Conservation (phyloP, 164 flowering plant genomes). For the Pachysandra terminalis region DNA sequence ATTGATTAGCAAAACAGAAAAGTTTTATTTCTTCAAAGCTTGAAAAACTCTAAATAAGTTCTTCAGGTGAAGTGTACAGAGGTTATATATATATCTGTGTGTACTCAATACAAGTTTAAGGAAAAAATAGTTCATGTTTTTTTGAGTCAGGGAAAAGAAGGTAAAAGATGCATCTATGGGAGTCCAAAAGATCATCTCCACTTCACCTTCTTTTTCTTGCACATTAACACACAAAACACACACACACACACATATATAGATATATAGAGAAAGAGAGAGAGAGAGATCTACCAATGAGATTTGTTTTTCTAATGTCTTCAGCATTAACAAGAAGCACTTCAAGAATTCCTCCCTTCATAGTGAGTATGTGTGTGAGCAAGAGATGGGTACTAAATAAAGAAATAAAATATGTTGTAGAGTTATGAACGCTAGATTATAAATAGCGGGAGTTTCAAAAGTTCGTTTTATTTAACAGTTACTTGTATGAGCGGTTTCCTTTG, state of each 20-base stretch:
- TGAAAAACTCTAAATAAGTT: background rate
- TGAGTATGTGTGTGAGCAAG: background rate
- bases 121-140: background rate
- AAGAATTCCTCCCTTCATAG: constrained; percentile 54
- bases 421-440: constrained; percentile 6
- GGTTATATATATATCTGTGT: background rate
- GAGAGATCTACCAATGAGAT: constrained; percentile 53
- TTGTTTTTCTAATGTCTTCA: constrained; percentile 48
- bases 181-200: no score
- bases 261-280: background rate
- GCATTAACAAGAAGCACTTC: constrained; percentile 84
- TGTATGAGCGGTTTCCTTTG: background rate
- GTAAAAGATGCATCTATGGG: no score
- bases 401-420: constrained; percentile 4
- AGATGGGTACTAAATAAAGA: background rate
- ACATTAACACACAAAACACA: background rate
- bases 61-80: background rate
- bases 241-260: no score
- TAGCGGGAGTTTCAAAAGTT: constrained; percentile 16
- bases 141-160: no score
- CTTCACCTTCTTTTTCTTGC: no score
- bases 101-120: background rate
- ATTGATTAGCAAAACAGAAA: background rate
- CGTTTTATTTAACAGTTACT: background rate
- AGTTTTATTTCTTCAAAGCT: no score